Conservation (phyloP, 768 basidiomycete species). For the Boletus eberwhitei region DNA sequence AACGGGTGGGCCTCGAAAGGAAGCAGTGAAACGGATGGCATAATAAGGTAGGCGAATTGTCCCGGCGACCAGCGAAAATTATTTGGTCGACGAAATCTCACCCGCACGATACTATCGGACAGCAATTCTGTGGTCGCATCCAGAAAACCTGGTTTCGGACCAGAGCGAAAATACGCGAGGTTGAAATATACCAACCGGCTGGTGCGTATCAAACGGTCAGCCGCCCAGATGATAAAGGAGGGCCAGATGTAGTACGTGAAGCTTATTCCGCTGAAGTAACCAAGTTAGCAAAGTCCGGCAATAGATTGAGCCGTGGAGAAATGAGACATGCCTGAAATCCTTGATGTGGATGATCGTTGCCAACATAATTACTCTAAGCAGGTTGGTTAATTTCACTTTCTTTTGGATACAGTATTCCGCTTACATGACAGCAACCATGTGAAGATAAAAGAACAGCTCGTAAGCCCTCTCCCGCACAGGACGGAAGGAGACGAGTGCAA, state of each 20-base stretch:
- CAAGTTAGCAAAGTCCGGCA: background rate
- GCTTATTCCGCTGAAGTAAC: constrained; percentile 13
- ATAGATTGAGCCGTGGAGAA: constrained; percentile 11
- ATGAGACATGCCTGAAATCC: constrained; percentile 27
- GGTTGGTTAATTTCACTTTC: constrained; percentile 37
- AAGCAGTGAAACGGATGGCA: constrained; percentile 41
- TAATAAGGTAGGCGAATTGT: constrained; percentile 48
- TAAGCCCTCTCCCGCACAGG: constrained; percentile 48
- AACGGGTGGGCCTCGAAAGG: constrained; percentile 57
- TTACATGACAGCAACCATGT: constrained; percentile 42
- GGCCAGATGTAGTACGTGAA: constrained; percentile 43
- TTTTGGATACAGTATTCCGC: constrained; percentile 3
- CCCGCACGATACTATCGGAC: constrained; percentile 41
- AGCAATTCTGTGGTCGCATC: constrained; percentile 40
- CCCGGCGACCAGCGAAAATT: constrained; percentile 51
- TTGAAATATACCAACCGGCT: constrained; percentile 43
- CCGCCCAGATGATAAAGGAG: constrained; percentile 49
- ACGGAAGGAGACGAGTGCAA: constrained; percentile 44
- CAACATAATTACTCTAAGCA: constrained; percentile 28
- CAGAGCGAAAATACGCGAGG: constrained; percentile 32
- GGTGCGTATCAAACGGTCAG: constrained; percentile 47
- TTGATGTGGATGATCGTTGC: constrained; percentile 41
- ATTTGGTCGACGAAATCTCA: constrained; percentile 42
- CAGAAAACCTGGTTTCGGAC: constrained; percentile 18
- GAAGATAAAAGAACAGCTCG: constrained; percentile 48